These are phyloP conservation scores for Colletotrichum eremochloae DNA, from an alignment of 2,329 filamentous ascomycete species.

Conservation along the genomic window DNA sequence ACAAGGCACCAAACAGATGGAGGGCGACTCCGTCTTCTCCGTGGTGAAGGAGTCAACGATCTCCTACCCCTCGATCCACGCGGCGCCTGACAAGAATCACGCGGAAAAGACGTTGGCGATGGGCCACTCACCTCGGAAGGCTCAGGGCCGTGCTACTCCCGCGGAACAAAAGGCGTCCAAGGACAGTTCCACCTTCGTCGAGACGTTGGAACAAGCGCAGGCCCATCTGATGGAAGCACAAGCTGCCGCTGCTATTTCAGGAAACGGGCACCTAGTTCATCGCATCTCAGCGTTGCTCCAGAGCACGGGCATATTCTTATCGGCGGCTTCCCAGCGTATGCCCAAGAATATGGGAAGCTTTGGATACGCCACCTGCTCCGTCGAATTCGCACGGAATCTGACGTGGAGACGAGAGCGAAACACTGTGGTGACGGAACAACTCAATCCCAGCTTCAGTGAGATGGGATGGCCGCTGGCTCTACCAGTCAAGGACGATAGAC, in stretches of 20 bases:
- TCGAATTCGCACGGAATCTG: conserved; percentile 79
- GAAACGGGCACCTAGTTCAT: conserved; percentile 72
- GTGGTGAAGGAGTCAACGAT: conserved; percentile 94
- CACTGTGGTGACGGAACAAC: conserved; percentile 47
- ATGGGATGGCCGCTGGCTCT: conserved; percentile 48
- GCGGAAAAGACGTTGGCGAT: conserved; percentile 53
- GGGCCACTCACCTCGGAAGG: conserved; percentile 54
- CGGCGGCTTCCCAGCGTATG: conserved; percentile 67
- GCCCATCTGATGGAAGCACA: conserved; percentile 76
- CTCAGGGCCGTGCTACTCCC: conserved; percentile 29
- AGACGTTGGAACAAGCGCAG: conserved; percentile 74
- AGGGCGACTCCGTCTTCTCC: conserved; percentile 86
- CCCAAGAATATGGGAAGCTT: conserved; percentile 63
- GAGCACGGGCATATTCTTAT: conserved; percentile 74
- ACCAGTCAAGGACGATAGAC: conserved; percentile 48
- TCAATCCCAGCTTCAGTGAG: conserved; percentile 51
- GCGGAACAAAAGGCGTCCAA: conserved; percentile 48
- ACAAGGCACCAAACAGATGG: conserved; percentile 79
- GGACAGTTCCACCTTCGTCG: conserved; percentile 60
- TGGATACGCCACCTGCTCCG: conserved; percentile 71
- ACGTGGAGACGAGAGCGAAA: conserved; percentile 76
- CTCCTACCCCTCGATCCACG: conserved; percentile 80
- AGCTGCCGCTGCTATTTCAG: conserved; percentile 64
- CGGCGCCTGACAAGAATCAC: conserved; percentile 55
- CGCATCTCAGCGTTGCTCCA: conserved; percentile 74